Evolutionary conservation across 192 early-diverging fungal species (phyloP).

Genomic region (Diversispora eburnea): DNA sequence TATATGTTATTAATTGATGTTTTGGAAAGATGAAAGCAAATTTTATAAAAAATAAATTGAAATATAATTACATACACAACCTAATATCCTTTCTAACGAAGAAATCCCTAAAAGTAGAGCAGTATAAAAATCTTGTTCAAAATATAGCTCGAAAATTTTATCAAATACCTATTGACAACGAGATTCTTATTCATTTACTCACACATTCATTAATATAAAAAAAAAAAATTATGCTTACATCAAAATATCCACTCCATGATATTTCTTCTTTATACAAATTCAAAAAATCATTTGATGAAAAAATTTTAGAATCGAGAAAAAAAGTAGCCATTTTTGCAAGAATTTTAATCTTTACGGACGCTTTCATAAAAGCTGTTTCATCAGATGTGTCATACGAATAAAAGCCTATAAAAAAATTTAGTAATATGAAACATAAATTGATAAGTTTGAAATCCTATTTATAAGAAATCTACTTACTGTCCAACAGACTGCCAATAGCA

Average conservation of each 20-base stretch:
- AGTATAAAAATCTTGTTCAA: conserved; percentile 13
- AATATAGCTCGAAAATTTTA: conserved; percentile 14
- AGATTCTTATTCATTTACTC: not conserved
- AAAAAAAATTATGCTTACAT: not conserved
- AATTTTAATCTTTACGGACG: not conserved
- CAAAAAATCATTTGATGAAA: not conserved
- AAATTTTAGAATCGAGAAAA: conserved; percentile 6
- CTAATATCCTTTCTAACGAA: conserved; percentile 17
- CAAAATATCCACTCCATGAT: conserved; percentile 2
- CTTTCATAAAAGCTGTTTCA: not conserved
- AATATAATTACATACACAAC: conserved; percentile 23
- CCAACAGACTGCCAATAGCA: not conserved
- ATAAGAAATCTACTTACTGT: not conserved
- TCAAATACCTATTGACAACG: not conserved
- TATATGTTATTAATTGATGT: not conserved
- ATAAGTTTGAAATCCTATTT: not conserved
- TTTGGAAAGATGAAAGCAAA: not conserved
- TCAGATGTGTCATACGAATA: conserved; percentile 5
- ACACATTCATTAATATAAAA: not conserved
- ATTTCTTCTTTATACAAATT: conserved; percentile 16
- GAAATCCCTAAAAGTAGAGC: conserved; percentile 19
- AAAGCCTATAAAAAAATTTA: not conserved
- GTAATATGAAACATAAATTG: not conserved
- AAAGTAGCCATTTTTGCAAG: not conserved
- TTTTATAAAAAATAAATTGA: not conserved